Evolutionary conservation across 176 grass and related monocot species (phyloP).

Genomic region (Carex pumila): DNA sequence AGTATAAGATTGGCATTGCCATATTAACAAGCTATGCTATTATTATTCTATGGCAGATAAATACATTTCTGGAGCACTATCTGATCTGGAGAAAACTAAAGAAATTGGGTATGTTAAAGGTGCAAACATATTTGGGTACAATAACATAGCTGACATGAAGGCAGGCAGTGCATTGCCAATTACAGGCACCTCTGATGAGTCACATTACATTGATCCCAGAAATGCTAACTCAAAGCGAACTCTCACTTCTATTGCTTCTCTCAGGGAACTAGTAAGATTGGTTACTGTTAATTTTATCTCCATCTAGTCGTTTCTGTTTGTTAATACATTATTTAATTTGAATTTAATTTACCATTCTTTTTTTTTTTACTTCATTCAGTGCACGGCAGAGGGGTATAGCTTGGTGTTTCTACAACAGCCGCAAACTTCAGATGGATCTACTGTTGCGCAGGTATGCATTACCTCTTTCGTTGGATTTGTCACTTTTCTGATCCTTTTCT

Average conservation of each 20-base stretch:
- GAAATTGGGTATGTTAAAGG: constrained; percentile 52
- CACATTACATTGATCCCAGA: constrained; percentile 38
- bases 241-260: constrained; percentile 41
- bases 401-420: constrained; percentile 50
- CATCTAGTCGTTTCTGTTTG: constrained; percentile 5
- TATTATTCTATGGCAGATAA: constrained; percentile 53
- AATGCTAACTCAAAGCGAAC: constrained; percentile 26
- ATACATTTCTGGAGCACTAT: constrained; percentile 43
- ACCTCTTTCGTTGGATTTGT: constrained; percentile 8
- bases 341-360: constrained; percentile 1
- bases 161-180: constrained; percentile 38
- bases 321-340: background rate
- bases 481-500: background rate
- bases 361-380: constrained; percentile 33
- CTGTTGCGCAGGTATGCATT: constrained; percentile 53
- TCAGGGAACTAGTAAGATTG: constrained; percentile 67
- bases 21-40: constrained; percentile 25
- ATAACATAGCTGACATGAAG: background rate
- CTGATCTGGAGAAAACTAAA: constrained; percentile 50
- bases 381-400: constrained; percentile 55
- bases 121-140: constrained; percentile 38
- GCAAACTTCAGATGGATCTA: constrained; percentile 37
- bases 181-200: constrained; percentile 57
- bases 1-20: background rate
- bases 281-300: background rate